Conservation (phyloP, 1,284 basidiomycete species). For the Porodaedalea pini region DNA sequence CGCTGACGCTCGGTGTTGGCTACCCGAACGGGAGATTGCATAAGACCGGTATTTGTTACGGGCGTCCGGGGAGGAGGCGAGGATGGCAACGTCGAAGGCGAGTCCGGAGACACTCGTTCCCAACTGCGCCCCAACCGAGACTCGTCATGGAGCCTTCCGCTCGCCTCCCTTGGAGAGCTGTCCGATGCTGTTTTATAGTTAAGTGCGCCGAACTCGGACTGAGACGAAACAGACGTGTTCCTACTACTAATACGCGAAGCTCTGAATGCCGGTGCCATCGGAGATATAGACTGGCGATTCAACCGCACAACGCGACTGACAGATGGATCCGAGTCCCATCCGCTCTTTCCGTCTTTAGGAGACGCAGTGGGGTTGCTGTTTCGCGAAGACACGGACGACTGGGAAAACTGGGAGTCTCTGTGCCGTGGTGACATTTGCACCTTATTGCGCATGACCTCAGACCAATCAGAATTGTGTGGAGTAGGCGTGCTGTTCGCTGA, state of each 20-base stretch:
- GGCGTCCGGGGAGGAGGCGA: conserved; percentile 43
- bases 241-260: conserved; percentile 21
- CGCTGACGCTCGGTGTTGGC: conserved; percentile 29
- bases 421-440: conserved; percentile 33
- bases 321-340: conserved; percentile 52
- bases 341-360: conserved; percentile 42
- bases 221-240: conserved; percentile 15
- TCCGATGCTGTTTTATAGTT: conserved; percentile 1
- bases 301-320: conserved; percentile 56
- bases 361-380: conserved; percentile 31
- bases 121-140: conserved; percentile 30
- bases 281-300: conserved; percentile 64
- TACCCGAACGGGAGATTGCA: conserved; percentile 27
- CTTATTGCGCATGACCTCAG: conserved; percentile 44
- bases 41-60: conserved; percentile 26
- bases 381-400: conserved; percentile 61
- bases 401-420: conserved; percentile 42
- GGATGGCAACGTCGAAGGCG: conserved; percentile 39
- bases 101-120: conserved; percentile 37
- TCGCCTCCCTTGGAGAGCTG: conserved; percentile 3
- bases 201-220: conserved; percentile 15
- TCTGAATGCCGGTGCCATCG: conserved; percentile 60
- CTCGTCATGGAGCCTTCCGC: conserved; percentile 9
- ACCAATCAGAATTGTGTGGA: conserved; percentile 40
- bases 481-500: conserved; percentile 37